Conservation (phyloP, 208 protist genomes). For the Crithidia bombi region DNA sequence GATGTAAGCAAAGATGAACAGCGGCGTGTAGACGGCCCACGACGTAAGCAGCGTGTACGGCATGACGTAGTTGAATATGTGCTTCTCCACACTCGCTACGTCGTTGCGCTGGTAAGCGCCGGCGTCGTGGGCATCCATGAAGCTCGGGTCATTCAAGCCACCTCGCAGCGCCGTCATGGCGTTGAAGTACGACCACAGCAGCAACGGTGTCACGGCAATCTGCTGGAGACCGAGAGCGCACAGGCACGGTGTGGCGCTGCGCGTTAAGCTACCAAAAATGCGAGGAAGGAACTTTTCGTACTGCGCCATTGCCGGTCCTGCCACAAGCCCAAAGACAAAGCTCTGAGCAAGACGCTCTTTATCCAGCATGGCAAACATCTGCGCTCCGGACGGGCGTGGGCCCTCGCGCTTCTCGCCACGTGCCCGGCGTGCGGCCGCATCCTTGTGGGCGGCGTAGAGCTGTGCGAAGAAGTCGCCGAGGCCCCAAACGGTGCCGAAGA, state of each 20-base stretch:
- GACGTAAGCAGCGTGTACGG: slow-evolving; percentile 70
- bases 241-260: slow-evolving; percentile 42
- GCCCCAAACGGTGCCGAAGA: slow-evolving; percentile 43
- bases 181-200: slow-evolving; percentile 75
- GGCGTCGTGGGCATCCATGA: slow-evolving; percentile 46
- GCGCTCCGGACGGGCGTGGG: slow-evolving; percentile 35
- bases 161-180: slow-evolving; percentile 60
- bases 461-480: slow-evolving; percentile 78
- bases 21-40: slow-evolving; percentile 68
- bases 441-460: slow-evolving; percentile 68
- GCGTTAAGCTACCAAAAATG: slow-evolving; percentile 43
- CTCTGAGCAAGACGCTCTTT: slow-evolving; percentile 46
- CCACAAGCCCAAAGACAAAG: slow-evolving; percentile 53
- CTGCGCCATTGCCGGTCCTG: slow-evolving; percentile 33
- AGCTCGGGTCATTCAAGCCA: slow-evolving; percentile 60
- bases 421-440: slow-evolving; percentile 44
- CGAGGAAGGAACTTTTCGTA: slow-evolving; percentile 37
- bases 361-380: slow-evolving; percentile 72
- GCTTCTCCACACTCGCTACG: slow-evolving; percentile 49
- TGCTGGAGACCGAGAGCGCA: slow-evolving; percentile 68
- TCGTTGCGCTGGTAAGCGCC: slow-evolving; percentile 46
- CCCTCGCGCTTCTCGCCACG: slow-evolving; percentile 41
- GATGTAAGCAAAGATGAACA: slow-evolving; percentile 49
- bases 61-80: slow-evolving; percentile 67
- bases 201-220: slow-evolving; percentile 63